A percentile compares a stretch with the other conserved stretches of the same genome.
These are phyloP conservation scores for Aphanomyces stellatus DNA, from an alignment of 352 stramenopile species.

Conservation along the genomic window DNA sequence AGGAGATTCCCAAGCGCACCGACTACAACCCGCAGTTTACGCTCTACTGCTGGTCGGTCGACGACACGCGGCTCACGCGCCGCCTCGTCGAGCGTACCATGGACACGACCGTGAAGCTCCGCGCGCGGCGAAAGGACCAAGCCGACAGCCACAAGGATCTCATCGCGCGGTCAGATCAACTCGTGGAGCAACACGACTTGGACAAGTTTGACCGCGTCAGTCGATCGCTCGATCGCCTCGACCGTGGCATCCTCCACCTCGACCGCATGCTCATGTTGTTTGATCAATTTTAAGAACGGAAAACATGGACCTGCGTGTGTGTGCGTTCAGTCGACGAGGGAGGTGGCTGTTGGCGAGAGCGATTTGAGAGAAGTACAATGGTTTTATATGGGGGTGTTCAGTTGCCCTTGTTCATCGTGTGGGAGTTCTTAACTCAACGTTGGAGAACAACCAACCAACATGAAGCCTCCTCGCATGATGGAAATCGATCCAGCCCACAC, in stretches of 20 bases:
- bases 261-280: constrained; percentile 86
- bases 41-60: constrained; percentile 79
- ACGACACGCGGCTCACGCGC: constrained; percentile 54
- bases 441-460: too few relatives aligned
- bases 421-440: too few relatives aligned
- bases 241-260: constrained; percentile 73
- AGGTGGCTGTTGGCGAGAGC: too few relatives aligned
- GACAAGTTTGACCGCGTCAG: constrained; percentile 84
- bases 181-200: constrained; percentile 78
- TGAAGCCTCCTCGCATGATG: too few relatives aligned
- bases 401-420: too few relatives aligned
- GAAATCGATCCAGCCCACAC: too few relatives aligned
- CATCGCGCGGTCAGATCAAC: constrained; percentile 76
- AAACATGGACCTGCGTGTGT: background rate
- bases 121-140: constrained; percentile 56
- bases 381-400: too few relatives aligned
- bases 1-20: constrained; percentile 81
- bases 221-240: constrained; percentile 70
- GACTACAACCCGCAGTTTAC: constrained; percentile 86
- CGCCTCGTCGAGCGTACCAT: constrained; percentile 57
- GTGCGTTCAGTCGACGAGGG: too few relatives aligned
- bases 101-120: constrained; percentile 60
- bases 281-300: constrained; percentile 62
- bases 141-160: constrained; percentile 84
- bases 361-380: too few relatives aligned